These are phyloP conservation scores for Candida sp. DNA, from an alignment of 1,139 yeast genomes.

Conservation along the genomic window DNA sequence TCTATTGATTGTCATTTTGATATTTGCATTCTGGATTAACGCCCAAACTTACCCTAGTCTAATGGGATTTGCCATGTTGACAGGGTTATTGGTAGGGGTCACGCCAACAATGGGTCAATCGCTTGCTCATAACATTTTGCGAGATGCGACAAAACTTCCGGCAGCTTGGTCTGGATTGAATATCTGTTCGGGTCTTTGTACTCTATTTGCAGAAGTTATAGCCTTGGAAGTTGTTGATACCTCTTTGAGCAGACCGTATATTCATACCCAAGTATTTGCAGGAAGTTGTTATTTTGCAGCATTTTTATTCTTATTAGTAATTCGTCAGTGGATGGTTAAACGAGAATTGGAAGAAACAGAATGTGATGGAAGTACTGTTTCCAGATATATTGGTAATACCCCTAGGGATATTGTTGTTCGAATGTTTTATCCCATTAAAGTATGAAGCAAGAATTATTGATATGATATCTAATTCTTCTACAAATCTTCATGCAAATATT, in stretches of 20 bases:
- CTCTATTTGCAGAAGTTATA: conserved; percentile 48
- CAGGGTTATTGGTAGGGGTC: conserved; percentile 58
- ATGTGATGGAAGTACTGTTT: conserved; percentile 5
- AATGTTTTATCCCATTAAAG: conserved; percentile 17
- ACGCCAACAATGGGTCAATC: conserved; percentile 64
- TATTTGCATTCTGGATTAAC: conserved; percentile 54
- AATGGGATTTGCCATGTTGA: conserved; percentile 47
- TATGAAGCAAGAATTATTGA: conserved; percentile 4
- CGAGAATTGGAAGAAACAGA: conserved; percentile 5
- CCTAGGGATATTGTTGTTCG: conserved; percentile 12
- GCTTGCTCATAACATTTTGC: conserved; percentile 53
- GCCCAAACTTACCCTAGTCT: conserved; percentile 48
- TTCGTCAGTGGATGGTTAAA: conserved; percentile 29
- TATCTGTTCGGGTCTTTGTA: conserved; percentile 40
- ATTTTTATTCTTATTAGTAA: conserved; percentile 22
- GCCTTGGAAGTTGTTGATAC: conserved; percentile 41
- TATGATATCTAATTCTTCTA: too few species aligned
- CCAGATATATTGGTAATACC: conserved; percentile 6
- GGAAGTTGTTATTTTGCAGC: conserved; percentile 44
- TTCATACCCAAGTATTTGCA: conserved; percentile 59
- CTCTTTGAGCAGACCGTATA: conserved; percentile 38
- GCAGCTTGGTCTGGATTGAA: conserved; percentile 62
- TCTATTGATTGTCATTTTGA: conserved; percentile 27
- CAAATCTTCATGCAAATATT: too few species aligned
- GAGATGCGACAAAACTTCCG: conserved; percentile 42